Evolutionary conservation across 306 rosid species (phyloP).

Genomic region (Heteromeles arbutifolia): DNA sequence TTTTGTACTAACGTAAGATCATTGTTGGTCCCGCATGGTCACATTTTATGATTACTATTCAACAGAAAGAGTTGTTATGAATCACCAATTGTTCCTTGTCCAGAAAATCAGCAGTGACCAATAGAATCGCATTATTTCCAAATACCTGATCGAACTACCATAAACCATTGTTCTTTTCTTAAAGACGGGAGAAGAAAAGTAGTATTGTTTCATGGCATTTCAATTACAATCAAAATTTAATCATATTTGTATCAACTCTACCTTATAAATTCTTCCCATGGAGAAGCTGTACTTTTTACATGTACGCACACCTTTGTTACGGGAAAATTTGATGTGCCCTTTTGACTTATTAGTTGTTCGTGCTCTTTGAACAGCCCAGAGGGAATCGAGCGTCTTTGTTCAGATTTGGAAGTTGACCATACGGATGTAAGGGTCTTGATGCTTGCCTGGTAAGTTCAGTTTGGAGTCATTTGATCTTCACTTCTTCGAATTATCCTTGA

Average conservation of each 20-base stretch:
- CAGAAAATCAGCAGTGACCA: not conserved
- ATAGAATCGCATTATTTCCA: not conserved
- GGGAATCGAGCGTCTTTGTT: constrained; percentile 91
- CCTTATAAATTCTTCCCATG: not conserved
- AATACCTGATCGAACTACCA: not conserved
- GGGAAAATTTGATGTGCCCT: not conserved
- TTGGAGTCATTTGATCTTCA: constrained; percentile 11
- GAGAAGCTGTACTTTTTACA: not conserved
- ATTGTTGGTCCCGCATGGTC: not conserved
- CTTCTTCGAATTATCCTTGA: constrained; percentile 12
- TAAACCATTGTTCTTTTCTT: not conserved
- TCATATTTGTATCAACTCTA: not conserved
- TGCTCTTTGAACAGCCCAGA: constrained; percentile 70
- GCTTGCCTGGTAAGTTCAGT: constrained; percentile 86
- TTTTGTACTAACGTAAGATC: not conserved
- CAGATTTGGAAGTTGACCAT: constrained; percentile 82
- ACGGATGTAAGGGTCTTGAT: constrained; percentile 94
- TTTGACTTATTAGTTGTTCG: not conserved
- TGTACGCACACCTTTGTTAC: not conserved
- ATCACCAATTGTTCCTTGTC: too few species aligned
- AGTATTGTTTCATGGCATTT: not conserved
- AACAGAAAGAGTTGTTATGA: not conserved
- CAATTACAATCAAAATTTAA: not conserved
- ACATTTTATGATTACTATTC: not conserved
- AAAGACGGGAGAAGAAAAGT: not conserved